Evolutionary conservation across 208 protist genomes (phyloP), one percentile per base, ranked within the genome.

Genomic region (Leishmania lainsoni): DNA sequence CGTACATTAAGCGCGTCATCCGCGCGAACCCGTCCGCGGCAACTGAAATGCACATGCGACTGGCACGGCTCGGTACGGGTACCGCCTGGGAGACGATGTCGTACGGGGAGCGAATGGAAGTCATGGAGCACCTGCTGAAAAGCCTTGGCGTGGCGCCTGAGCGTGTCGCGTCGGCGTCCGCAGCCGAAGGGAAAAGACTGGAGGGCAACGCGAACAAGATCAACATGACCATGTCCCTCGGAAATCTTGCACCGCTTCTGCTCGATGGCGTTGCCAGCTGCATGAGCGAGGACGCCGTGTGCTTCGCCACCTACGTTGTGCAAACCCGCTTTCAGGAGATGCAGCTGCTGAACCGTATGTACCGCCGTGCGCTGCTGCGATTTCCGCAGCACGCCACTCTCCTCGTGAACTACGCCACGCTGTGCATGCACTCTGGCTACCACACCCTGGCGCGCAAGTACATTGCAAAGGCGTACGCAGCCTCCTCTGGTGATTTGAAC

Each of bases 401-500:
- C 29, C 83, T 94, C 26, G 87, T 94, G 35, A 96, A 96, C 85
- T 96, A 96, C 86, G 90, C 93, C 35, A 92, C 89, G 26, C 89
- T 96, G 68, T 96, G 93, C 86, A 85, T 84, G 66, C 87, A 93
- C 83, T 84, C 87, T 52, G 83, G 81, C 76, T 87, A 81, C 77
- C 80, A 87, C 68, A 66, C 63, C 5, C 83, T 96, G 72, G 89
- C 93, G 0, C 89, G 93, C 76, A 94, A 91, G 81, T 92, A 93
- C 83, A 93, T 92, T 76, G 86, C 93, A 3, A 82, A 81, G 61
- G 92, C 90, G 0, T 94, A 90, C 84, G 78, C 77, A n/a, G 86
- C 87, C 8, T 89, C 89, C 1, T 84, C 87, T 17, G 89, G 85
- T 3, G 93, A 96, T 69, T 69, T 85, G 42, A 86, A 90, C 59